phyloP scores from a whole-genome alignment of 768 basidiomycete species.

The Favolaschia claudopus region DNA sequence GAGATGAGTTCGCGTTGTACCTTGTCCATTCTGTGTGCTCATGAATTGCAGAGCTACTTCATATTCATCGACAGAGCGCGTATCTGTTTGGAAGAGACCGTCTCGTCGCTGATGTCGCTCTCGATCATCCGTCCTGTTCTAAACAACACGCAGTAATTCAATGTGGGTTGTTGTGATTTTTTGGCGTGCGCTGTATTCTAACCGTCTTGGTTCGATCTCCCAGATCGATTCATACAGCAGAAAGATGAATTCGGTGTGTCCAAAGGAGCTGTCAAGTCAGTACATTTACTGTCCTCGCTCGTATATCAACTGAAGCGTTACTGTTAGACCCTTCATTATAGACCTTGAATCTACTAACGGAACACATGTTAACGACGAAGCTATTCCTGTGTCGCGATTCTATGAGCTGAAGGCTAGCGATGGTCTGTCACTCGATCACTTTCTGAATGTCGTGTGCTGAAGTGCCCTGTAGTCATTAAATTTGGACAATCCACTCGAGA shows the following conservation, averaged over 20 bases:
- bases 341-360: constrained; percentile 99
- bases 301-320: constrained; percentile 10
- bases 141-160: constrained; percentile 99
- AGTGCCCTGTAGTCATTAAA: constrained; percentile 69
- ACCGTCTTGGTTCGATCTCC: constrained; percentile 21
- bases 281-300: constrained; percentile 17
- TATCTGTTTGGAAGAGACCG: constrained; percentile 93
- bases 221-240: constrained; percentile 84
- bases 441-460: constrained; percentile 15
- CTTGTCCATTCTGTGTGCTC: neutral
- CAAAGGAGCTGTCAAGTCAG: constrained; percentile 86
- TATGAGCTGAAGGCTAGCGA: constrained; percentile 84
- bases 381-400: constrained; percentile 86
- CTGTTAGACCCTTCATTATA: constrained; percentile 88
- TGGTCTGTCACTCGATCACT: constrained; percentile 53
- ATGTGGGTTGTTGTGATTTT: constrained; percentile 55
- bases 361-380: constrained; percentile 88
- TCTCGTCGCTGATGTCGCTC: constrained; percentile 82
- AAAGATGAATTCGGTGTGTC: constrained; percentile 87
- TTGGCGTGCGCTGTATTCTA: neutral
- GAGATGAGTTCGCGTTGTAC: constrained; percentile 38
- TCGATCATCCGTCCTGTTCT: constrained; percentile 97
- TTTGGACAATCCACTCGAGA: constrained; percentile 84
- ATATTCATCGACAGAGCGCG: constrained; percentile 93
- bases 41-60: constrained; percentile 73